Conservation (phyloP, 805 yeast genomes). For the Yarrowia osloensis region DNA sequence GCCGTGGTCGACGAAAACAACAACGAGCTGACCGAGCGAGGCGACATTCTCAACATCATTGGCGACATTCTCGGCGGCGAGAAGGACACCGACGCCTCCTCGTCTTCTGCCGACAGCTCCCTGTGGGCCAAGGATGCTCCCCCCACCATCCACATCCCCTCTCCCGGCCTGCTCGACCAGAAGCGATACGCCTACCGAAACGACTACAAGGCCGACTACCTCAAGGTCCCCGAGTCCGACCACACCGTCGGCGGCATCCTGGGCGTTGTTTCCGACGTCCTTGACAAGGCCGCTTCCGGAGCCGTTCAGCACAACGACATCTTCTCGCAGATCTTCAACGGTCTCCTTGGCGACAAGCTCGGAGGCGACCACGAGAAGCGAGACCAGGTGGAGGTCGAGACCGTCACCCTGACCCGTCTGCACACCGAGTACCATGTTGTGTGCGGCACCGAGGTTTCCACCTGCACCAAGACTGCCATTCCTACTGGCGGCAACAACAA, state of each 20-base stretch:
- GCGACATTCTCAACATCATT: constrained; percentile 19
- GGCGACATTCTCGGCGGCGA: constrained; percentile 20
- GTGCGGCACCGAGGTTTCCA: neutral
- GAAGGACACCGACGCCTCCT: neutral
- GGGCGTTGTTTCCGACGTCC: constrained; percentile 19
- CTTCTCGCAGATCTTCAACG: constrained; percentile 23
- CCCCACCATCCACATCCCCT: constrained; percentile 10
- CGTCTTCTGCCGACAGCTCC: neutral
- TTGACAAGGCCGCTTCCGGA: constrained; percentile 14
- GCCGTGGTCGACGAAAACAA: constrained; percentile 25
- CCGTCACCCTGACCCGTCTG: constrained; percentile 24
- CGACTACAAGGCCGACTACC: constrained; percentile 28
- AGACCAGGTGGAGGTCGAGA: constrained; percentile 21
- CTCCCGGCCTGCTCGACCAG: constrained; percentile 27
- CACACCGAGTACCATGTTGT: constrained; percentile 22
- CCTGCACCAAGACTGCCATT: constrained; percentile 3
- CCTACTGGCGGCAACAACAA: neutral
- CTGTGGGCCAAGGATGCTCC: constrained; percentile 26
- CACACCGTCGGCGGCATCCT: constrained; percentile 25
- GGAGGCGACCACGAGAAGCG: constrained; percentile 7
- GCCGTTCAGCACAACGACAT: constrained; percentile 6
- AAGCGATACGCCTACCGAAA: constrained; percentile 28
- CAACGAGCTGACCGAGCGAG: constrained; percentile 26
- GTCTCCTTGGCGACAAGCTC: constrained; percentile 5
- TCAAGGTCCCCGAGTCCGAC: constrained; percentile 24